Percentiles rank a stretch among this genome's conserved stretches.
Conservation (phyloP, 1,284 basidiomycete species). For the Cerrena zonata region DNA sequence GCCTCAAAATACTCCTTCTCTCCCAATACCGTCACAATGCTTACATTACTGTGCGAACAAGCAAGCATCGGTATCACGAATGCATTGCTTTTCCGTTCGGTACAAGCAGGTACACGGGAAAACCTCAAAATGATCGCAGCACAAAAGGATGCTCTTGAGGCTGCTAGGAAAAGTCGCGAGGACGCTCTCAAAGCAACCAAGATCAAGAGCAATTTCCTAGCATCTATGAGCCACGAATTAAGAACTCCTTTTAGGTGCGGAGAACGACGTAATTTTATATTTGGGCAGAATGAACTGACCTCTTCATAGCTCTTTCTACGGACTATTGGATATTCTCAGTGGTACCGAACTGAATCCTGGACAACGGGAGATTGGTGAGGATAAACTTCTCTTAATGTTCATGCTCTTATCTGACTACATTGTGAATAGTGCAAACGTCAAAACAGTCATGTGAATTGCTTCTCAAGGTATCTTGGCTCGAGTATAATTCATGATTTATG, state of each 20-base stretch:
- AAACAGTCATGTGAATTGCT: conserved; percentile 69
- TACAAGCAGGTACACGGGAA: conserved; percentile 63
- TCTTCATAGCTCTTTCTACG: conserved; percentile 71
- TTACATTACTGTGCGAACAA: conserved; percentile 65
- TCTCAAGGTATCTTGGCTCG: conserved; percentile 43
- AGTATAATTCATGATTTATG: neutral
- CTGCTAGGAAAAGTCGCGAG: conserved; percentile 60
- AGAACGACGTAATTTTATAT: no score
- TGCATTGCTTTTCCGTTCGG: conserved; percentile 65
- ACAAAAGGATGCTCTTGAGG: conserved; percentile 60
- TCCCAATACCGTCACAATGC: conserved; percentile 51
- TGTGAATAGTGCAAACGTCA: conserved; percentile 55
- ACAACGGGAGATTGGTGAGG: conserved; percentile 60
- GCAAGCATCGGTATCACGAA: conserved; percentile 69
- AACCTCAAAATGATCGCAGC: conserved; percentile 70
- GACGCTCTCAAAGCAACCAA: conserved; percentile 68
- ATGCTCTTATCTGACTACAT: conserved; percentile 6
- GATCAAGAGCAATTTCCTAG: conserved; percentile 71
- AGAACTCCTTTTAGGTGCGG: conserved; percentile 66
- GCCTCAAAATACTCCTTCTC: conserved; percentile 62
- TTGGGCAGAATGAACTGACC: no score
- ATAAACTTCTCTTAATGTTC: neutral
- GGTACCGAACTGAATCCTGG: conserved; percentile 60
- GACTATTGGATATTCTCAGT: conserved; percentile 60
- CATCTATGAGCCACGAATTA: conserved; percentile 70